Evolutionary conservation across 352 stramenopile species (phyloP), one percentile per base, ranked within the genome.

Genomic region (Phytophthora parvispora): DNA sequence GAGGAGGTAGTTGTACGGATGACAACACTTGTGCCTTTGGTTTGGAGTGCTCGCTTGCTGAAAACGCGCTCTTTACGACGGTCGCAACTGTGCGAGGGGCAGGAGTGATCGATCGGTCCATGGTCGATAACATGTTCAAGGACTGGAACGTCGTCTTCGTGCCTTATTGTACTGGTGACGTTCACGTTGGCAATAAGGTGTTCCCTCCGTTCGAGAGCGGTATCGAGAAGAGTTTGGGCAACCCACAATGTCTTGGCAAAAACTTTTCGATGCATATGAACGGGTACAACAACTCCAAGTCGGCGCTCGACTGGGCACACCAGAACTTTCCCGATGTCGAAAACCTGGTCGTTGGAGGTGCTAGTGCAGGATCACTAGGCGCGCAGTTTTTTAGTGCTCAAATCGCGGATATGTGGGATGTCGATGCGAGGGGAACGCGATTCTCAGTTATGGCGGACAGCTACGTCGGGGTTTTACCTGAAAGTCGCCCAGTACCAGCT

Each of bases 71-170:
- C 6, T 90, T 87, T 53, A 74, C 68, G 22, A 58, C 70, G 7
- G 77, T 77, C 31, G 83, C 81, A 2, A 64, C 51, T 27, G 62
- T 79, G 22, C 50, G 72, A 12, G 85, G 73, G 62, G 55, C 62
- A 1, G 83, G 83, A 18, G 58, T 91, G 15, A 62, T 90, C n/a
- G 77, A 88, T 66, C 65, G 67, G 6, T 78, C 72, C 28, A 65
- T 87, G 51, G 48, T 61, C 22, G 54, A 69, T 50, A 92, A 90
- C 58, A 40, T 81, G 29, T 90, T 90, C 58, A 75, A 77, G 52
- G 81, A 90, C 67, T 92, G 81, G 81, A 86, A 86, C 64, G 80
- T 90, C 28, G 80, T 92, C 24, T 77, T 87, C 69, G 55, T 92
- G 18, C 81, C 80, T 29, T 90, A 90, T 65, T 92, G 84, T 71